Percentiles rank a stretch among this genome's conserved stretches.
Conservation (phyloP, 768 basidiomycete genomes). For the Psilocybe azurescens region DNA sequence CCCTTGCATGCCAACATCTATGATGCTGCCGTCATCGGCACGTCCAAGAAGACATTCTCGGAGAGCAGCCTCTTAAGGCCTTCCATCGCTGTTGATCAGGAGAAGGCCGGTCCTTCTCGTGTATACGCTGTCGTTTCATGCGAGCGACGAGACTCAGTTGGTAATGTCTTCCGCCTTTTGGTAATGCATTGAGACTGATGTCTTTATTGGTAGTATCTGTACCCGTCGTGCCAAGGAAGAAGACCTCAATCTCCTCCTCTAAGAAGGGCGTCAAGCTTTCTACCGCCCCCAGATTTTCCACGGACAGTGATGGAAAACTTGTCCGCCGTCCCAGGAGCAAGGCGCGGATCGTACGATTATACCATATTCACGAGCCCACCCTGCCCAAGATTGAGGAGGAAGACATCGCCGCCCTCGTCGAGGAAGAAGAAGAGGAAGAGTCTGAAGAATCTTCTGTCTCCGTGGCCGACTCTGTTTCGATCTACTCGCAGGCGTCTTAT, state of each 20-base stretch:
- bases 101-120: not conserved
- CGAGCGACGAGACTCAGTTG: not conserved
- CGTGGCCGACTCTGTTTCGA: not conserved
- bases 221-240: not conserved
- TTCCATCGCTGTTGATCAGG: not conserved
- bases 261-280: not conserved
- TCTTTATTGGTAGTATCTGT: not conserved
- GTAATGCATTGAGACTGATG: not conserved
- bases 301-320: not conserved
- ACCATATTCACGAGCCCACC: not conserved
- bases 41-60: not conserved
- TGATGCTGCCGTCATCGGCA: not conserved
- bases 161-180: not conserved
- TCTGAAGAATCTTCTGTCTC: not conserved
- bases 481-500: not conserved
- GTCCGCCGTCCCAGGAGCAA: not conserved
- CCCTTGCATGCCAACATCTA: not conserved
- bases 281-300: not conserved
- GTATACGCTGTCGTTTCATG: not conserved
- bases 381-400: not conserved
- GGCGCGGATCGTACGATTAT: not conserved
- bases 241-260: not conserved
- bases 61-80: not conserved
- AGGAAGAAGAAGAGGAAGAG: not conserved
- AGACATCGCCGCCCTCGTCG: not conserved